Conservation (phyloP, 2,329 filamentous ascomycete species). For the Diaporthe australafricana region DNA sequence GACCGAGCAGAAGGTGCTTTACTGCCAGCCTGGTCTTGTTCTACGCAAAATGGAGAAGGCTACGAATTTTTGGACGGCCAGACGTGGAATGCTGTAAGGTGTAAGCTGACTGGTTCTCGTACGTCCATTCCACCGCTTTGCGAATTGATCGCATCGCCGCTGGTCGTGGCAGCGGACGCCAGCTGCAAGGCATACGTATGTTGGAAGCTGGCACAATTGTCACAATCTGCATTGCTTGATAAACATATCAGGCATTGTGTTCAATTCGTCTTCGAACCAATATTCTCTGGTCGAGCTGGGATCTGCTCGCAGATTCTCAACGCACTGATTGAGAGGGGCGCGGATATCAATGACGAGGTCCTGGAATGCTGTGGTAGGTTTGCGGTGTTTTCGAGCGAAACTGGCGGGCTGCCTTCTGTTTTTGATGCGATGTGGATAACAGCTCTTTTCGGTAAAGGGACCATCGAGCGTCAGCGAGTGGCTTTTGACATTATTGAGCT, state of each 20-base stretch:
- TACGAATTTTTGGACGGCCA: not conserved
- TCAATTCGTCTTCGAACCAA: not conserved
- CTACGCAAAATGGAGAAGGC: not conserved
- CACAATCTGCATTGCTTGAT: not conserved
- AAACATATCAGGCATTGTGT: not conserved
- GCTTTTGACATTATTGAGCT: not conserved
- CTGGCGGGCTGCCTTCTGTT: not conserved
- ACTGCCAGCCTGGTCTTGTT: not conserved
- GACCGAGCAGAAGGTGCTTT: not conserved
- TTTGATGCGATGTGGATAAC: not conserved
- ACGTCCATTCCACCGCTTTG: not conserved
- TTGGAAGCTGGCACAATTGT: not conserved
- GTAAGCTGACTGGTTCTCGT: not conserved
- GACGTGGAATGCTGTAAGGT: not conserved
- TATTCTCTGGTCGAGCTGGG: not conserved
- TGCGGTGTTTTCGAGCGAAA: not conserved
- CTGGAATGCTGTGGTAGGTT: not conserved
- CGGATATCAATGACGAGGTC: not conserved
- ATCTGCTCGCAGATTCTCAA: not conserved
- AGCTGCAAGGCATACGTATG: not conserved
- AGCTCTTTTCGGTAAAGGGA: rapidly evolving
- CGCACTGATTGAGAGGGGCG: not conserved
- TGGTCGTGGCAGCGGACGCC: not conserved
- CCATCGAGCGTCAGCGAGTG: not conserved
- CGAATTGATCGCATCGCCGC: not conserved